Base-by-base conservation (phyloP, 1,139 yeast genomes). In the Suhomyces chickasaworum region DNA sequence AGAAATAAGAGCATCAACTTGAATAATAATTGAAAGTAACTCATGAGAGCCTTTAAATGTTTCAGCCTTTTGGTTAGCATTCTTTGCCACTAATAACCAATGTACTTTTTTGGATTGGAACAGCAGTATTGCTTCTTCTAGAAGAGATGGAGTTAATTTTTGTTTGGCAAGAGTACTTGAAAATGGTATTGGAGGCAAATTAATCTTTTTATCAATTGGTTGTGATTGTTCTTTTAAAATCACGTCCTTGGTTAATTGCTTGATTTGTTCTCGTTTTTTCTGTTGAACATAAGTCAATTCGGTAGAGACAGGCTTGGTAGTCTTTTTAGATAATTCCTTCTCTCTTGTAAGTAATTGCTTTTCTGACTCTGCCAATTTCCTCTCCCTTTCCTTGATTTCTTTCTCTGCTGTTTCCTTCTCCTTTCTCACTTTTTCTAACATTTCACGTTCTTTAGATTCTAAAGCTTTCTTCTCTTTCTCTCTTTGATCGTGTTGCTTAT, bases 381-480 rank as follows among this genome's bases (percentile, higher is more conserved):
- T 56, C 46, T 77, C 66, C 51, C 74, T 75, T 38, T 66, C 68
- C 40, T 66, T 68, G 39, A 69, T 45, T 52, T 73, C 72, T 18
- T 61, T 58, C 44, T 73, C 78, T 44, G 69, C 72, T 4, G 69
- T 51, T 40, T 68, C 71, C 6, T 62, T 51, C 52, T 73, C 75
- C 39, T 64, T 56, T 4, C 64, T 54, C 33, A 67, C 64, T 9
- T 64, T 43, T 13, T 53, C 57, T 40, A 64, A 63, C n/a, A 64
- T 62, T 32, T 79, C 78, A 22, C 75, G 54, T 30, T 66, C 36
- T 12, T 39, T 43, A 10, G 27, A 16, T 5, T 43, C 46, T 15
- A 27, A 22, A 4, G 37, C 36, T n/a, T 35, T 21, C 22, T 18
- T 38, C 17, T 43, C 46, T 16, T 33, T 42, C 10, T 42, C 44